A percentile compares a stretch with the other conserved stretches of the same genome.
phyloP scores from a whole-genome alignment of 371 early-diverging fungal species.

The Haplosporangium sp. region DNA sequence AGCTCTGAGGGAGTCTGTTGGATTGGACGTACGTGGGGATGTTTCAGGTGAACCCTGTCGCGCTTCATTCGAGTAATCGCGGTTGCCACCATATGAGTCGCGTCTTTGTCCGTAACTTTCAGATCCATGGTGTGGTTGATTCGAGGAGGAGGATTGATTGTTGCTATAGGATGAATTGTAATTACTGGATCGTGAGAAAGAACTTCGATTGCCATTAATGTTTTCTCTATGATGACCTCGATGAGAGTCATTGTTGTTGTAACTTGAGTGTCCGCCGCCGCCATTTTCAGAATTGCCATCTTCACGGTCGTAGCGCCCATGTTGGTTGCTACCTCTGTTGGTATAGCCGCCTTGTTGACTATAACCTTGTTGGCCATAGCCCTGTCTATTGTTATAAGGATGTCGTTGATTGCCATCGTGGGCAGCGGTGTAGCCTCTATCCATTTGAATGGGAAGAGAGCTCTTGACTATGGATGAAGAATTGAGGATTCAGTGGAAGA shows the following conservation, averaged over 20 bases:
- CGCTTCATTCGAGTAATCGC: not conserved
- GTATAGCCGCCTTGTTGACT: not conserved
- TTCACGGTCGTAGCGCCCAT: not conserved
- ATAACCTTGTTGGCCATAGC: not conserved
- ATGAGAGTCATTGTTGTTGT: not conserved
- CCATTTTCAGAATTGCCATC: not conserved
- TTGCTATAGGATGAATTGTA: not conserved
- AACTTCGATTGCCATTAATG: not conserved
- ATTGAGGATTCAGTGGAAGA: too few relatives aligned
- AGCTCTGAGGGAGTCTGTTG: slow-evolving; percentile 22
- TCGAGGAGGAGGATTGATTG: not conserved
- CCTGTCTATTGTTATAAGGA: too few relatives aligned
- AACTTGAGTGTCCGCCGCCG: not conserved
- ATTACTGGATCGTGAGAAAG: not conserved
- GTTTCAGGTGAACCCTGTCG: not conserved
- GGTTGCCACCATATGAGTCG: not conserved
- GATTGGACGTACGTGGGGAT: not conserved
- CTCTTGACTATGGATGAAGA: too few relatives aligned
- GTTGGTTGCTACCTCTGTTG: not conserved
- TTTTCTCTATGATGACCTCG: not conserved
- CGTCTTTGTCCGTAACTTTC: not conserved
- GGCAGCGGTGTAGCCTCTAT: not conserved
- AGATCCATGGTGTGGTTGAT: not conserved
- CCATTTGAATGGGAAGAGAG: not conserved
- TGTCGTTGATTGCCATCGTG: not conserved